Conservation (phyloP, 306 rosid species). For the Quercus glauca region DNA sequence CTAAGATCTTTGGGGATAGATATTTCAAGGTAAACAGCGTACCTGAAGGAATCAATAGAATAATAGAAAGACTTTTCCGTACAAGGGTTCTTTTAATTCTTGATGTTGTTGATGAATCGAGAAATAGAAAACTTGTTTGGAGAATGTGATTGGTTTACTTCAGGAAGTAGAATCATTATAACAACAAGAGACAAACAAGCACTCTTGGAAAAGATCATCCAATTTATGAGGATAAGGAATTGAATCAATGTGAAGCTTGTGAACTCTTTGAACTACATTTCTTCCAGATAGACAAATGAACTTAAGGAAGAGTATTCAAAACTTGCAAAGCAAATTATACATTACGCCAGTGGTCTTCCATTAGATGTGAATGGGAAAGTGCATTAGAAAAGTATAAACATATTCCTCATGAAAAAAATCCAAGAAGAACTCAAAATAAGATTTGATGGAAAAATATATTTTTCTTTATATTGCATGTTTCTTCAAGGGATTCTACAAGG, state of each 20-base stretch:
- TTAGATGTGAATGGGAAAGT: slow-evolving; percentile 8
- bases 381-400: slow-evolving; percentile 8
- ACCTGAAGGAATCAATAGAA: slow-evolving; percentile 1
- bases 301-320: neutral
- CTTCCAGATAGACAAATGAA: neutral
- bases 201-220: slow-evolving; percentile 1
- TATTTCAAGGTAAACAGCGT: neutral
- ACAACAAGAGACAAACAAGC: slow-evolving; percentile 16
- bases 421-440: neutral
- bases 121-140: slow-evolving; percentile 10
- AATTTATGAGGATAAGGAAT: slow-evolving; percentile 3
- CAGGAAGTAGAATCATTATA: slow-evolving; percentile 22
- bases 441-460: slow-evolving; percentile 14
- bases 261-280: slow-evolving; percentile 16
- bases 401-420: slow-evolving; percentile 16
- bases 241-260: neutral
- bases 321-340: neutral
- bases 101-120: slow-evolving; percentile 12
- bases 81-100: slow-evolving; percentile 18
- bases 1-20: slow-evolving; percentile 9
- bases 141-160: slow-evolving; percentile 11
- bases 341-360: slow-evolving; percentile 1
- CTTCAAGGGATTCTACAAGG: slow-evolving; percentile 4
- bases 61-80: neutral
- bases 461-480: slow-evolving; percentile 20